Percentiles rank a stretch among this genome's conserved stretches.
Conservation (phyloP, 306 rosid genomes). For the Prunus fruticosa region DNA sequence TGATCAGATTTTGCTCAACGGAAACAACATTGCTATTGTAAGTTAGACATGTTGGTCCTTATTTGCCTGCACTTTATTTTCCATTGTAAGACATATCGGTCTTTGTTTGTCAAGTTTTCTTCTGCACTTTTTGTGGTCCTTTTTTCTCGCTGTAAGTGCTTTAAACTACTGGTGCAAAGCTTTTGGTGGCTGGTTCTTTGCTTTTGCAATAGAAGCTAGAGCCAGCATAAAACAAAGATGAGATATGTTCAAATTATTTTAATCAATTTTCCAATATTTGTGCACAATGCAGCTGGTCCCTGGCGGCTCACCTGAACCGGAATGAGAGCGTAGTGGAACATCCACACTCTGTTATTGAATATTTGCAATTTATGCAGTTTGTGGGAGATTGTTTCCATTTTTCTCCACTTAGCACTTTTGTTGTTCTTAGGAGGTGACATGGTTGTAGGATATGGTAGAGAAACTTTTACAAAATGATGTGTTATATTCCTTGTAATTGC, state of each 20-base stretch:
- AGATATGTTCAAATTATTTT: neutral
- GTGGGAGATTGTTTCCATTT: constrained; percentile 24
- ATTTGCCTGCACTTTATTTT: neutral
- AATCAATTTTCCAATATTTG: neutral
- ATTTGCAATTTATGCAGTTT: constrained; percentile 9
- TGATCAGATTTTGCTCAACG: constrained; percentile 92
- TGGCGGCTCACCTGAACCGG: constrained; percentile 83
- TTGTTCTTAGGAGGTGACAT: neutral
- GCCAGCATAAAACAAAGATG: neutral
- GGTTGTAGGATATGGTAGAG: constrained; percentile 23
- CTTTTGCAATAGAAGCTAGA: neutral
- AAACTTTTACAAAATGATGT: neutral
- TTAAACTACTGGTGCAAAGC: neutral
- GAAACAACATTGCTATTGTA: constrained; percentile 99
- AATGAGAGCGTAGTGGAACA: constrained; percentile 32
- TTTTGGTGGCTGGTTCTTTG: neutral
- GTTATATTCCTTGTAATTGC: neutral
- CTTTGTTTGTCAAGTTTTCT: neutral
- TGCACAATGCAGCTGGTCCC: constrained; percentile 70
- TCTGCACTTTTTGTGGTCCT: neutral
- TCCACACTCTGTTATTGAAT: constrained; percentile 7
- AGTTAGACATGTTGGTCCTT: constrained; percentile 32
- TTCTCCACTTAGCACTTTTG: neutral
- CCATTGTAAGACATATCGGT: neutral
- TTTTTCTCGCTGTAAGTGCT: neutral